Evolutionary conservation across 2,329 filamentous ascomycete species (phyloP).

Genomic region (Fusarium chaquense): DNA sequence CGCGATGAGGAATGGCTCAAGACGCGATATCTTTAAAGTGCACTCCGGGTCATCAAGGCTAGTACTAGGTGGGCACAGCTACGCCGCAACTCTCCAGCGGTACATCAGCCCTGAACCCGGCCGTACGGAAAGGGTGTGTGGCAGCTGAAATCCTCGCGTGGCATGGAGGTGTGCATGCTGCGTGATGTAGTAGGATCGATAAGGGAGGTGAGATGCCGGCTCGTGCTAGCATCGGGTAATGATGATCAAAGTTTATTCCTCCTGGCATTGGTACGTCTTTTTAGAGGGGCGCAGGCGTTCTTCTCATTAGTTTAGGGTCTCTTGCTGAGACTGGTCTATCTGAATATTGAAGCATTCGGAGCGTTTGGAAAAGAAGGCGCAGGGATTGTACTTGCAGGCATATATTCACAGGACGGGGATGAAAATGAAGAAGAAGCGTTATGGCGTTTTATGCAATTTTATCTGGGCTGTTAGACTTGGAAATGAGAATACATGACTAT

Average conservation of each 20-base stretch:
- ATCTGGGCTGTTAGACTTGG: not conserved
- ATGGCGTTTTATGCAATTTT: slow-evolving; percentile 3
- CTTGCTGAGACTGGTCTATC: slow-evolving; percentile 31
- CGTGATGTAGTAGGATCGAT: slow-evolving; percentile 27
- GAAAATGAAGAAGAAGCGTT: not conserved
- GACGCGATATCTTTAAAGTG: slow-evolving; percentile 72
- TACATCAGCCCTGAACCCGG: slow-evolving; percentile 23
- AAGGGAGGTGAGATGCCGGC: slow-evolving; percentile 19
- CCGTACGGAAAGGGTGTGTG: slow-evolving; percentile 20
- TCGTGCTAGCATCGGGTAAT: slow-evolving; percentile 29
- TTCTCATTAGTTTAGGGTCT: slow-evolving; percentile 28
- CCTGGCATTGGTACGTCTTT: slow-evolving; percentile 32
- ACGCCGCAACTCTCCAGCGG: slow-evolving; percentile 7
- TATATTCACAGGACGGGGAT: not conserved
- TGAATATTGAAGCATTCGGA: slow-evolving; percentile 18
- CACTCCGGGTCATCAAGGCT: slow-evolving; percentile 1
- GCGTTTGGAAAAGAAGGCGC: slow-evolving; percentile 20
- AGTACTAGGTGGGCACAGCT: not conserved
- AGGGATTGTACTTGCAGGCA: not conserved
- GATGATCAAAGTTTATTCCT: slow-evolving; percentile 32
- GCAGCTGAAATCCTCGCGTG: slow-evolving; percentile 3
- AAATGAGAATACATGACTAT: not conserved
- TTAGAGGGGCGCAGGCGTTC: slow-evolving; percentile 33
- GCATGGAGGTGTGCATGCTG: slow-evolving; percentile 13
- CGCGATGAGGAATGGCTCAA: slow-evolving; percentile 93